Percentiles rank a stretch among this genome's conserved stretches.
Evolutionary conservation across 768 basidiomycete species (phyloP).

Genomic region (Tulasnella calospora): DNA sequence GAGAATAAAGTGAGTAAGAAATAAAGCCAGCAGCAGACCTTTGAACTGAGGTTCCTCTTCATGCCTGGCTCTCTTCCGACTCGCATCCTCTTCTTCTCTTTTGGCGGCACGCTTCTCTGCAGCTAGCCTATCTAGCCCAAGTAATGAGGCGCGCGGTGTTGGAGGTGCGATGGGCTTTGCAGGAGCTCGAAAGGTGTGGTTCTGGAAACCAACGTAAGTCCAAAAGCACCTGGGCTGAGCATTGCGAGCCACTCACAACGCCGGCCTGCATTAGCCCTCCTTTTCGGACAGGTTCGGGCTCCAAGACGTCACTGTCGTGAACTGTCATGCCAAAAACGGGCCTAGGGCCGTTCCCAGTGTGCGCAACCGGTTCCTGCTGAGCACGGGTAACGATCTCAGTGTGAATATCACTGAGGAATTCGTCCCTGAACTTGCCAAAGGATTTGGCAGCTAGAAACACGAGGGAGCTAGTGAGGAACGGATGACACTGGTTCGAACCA

Average conservation of each 20-base stretch:
- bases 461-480: slow-evolving; percentile 21
- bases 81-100: slow-evolving; percentile 46
- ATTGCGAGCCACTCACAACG: slow-evolving; percentile 42
- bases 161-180: slow-evolving; percentile 67
- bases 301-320: slow-evolving; percentile 74
- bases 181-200: slow-evolving; percentile 79
- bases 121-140: slow-evolving; percentile 85
- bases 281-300: slow-evolving; percentile 67
- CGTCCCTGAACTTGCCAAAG: slow-evolving; percentile 82
- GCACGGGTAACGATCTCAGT: slow-evolving; percentile 69
- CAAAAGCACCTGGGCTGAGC: slow-evolving; percentile 23
- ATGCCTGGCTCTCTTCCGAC: slow-evolving; percentile 55
- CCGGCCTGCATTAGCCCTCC: slow-evolving; percentile 75
- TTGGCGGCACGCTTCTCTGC: slow-evolving; percentile 73
- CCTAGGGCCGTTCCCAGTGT: slow-evolving; percentile 42
- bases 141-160: slow-evolving; percentile 69
- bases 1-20: slow-evolving; percentile 7
- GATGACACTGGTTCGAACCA: background rate
- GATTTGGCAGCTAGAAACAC: slow-evolving; percentile 55
- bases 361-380: slow-evolving; percentile 56
- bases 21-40: slow-evolving; percentile 45
- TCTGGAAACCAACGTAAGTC: slow-evolving; percentile 34
- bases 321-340: slow-evolving; percentile 73
- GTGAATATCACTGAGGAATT: slow-evolving; percentile 73
- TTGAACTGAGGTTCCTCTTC: slow-evolving; percentile 70